Evolutionary conservation across 2,329 filamentous ascomycete genomes (phyloP).

Genomic region (Cytospora schulzeri): DNA sequence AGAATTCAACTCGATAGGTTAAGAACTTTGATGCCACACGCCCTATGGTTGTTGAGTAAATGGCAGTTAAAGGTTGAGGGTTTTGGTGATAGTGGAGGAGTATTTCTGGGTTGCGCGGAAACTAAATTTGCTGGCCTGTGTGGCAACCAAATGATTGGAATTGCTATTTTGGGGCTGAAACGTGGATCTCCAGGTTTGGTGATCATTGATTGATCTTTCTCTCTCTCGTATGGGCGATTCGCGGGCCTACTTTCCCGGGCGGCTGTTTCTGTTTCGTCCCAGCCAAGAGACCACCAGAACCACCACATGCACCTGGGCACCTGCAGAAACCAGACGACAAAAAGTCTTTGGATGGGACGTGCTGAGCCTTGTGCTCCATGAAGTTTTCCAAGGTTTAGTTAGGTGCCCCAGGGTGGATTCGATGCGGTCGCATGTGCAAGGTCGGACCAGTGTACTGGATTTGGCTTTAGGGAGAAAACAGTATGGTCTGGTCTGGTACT

Average conservation of each 20-base stretch:
- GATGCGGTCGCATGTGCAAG: background rate
- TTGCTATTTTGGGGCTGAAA: constrained; percentile 28
- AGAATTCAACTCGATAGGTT: background rate
- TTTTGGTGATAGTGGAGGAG: background rate
- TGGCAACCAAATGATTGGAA: constrained; percentile 5
- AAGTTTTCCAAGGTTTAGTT: no score
- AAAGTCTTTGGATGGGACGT: background rate
- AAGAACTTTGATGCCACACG: background rate
- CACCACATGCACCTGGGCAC: no score
- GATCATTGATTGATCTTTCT: background rate
- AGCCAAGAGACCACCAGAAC: constrained; percentile 5
- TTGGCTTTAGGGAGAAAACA: background rate
- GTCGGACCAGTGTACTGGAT: no score
- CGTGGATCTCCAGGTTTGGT: constrained; percentile 20
- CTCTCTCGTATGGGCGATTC: constrained; percentile 13
- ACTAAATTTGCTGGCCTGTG: background rate
- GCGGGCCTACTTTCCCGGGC: constrained; percentile 11
- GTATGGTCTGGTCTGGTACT: background rate
- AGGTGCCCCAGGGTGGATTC: no score
- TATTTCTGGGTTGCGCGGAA: background rate
- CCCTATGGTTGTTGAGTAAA: background rate
- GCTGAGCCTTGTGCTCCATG: background rate
- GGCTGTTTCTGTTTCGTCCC: constrained; percentile 14
- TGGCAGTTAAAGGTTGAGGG: background rate
- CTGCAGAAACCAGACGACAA: no score